Base-by-base conservation (phyloP, 257 asterid genomes). In the Anisodus acutangulus region DNA sequence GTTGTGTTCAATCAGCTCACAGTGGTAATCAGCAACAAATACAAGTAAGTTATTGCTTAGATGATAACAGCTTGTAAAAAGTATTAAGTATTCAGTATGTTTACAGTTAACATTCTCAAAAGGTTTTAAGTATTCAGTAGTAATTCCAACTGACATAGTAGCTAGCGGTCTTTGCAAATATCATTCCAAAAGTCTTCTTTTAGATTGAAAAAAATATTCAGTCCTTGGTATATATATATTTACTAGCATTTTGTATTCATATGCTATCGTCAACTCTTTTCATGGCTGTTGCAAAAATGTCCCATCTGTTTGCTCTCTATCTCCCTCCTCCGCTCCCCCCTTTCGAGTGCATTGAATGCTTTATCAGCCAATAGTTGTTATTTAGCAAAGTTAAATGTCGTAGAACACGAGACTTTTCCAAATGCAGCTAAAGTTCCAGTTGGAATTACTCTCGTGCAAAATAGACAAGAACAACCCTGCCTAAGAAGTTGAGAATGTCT, bases 61-160 rank as follows among this genome's bases (percentile, higher is more conserved):
- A 26, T 51, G 81, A 26, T 76, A 1, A 51, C 22, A 76, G 31
- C 31, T 26, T 15, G 63, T 45, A 76, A 7, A 49, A 11, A 12
- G 55, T 22, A 49, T 15, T 8, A 74, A 74, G 45, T 2, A 13
- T 74, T 51, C 81, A 49, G 81, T 51, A 74, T 22, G 51, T 49
- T 12, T 22, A n/a, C 80, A 74, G 62, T 31, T 31, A 57, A 5
- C 15, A 57, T 0, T n/a, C 62, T 12, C 19, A 76, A 8, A 51
- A 6, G 12, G 57, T 26, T 22, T 22, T 4, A 76, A 76, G 47
- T 2, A 15, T 51, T 53, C 81, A 51, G 81, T 53, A 76, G 63
- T 26, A 76, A 76, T 13, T 26, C 43, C 81, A 76, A 74, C 37
- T n/a, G 59, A 72, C 6, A 71, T 43, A 76, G 62, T 12, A 49